These are phyloP conservation scores for Leccinum rimulosum DNA, from an alignment of 768 basidiomycete species.

Conservation along the genomic window DNA sequence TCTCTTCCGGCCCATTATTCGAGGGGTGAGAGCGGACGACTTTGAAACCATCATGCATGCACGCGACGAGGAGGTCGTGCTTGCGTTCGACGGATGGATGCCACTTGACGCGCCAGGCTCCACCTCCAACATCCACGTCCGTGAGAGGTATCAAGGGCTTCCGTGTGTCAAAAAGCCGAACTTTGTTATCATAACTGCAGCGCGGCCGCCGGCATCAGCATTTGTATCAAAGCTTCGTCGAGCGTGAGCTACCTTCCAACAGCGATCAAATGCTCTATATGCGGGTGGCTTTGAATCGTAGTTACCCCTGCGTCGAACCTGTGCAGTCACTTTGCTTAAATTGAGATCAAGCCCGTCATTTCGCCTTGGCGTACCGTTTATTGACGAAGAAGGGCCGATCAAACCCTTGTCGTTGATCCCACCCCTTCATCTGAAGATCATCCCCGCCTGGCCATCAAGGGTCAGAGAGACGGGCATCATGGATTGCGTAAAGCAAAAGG, in stretches of 20 bases:
- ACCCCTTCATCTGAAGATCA: constrained; percentile 84
- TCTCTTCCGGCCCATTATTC: neutral
- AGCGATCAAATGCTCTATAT: constrained; percentile 76
- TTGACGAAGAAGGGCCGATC: constrained; percentile 64
- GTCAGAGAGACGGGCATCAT: neutral
- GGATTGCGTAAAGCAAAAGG: neutral
- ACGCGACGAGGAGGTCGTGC: constrained; percentile 83
- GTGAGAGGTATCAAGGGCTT: constrained; percentile 57
- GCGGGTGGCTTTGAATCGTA: constrained; percentile 80
- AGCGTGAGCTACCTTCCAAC: constrained; percentile 73
- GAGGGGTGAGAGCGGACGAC: constrained; percentile 42
- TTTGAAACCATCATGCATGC: constrained; percentile 98
- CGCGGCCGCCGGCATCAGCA: neutral
- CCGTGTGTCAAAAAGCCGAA: constrained; percentile 82
- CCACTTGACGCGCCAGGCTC: constrained; percentile 96
- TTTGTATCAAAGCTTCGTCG: neutral
- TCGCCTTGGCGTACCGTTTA: constrained; percentile 48
- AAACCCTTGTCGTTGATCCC: constrained; percentile 78
- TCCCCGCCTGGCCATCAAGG: constrained; percentile 71
- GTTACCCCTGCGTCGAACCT: constrained; percentile 96
- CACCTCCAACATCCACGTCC: constrained; percentile 76
- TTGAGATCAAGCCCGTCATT: neutral
- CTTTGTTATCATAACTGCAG: constrained; percentile 75
- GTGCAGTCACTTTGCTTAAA: constrained; percentile 4
- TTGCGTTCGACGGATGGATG: constrained; percentile 71